Evolutionary conservation across 345 rosid genomes (phyloP).

Genomic region (Pelargonium nanum): DNA sequence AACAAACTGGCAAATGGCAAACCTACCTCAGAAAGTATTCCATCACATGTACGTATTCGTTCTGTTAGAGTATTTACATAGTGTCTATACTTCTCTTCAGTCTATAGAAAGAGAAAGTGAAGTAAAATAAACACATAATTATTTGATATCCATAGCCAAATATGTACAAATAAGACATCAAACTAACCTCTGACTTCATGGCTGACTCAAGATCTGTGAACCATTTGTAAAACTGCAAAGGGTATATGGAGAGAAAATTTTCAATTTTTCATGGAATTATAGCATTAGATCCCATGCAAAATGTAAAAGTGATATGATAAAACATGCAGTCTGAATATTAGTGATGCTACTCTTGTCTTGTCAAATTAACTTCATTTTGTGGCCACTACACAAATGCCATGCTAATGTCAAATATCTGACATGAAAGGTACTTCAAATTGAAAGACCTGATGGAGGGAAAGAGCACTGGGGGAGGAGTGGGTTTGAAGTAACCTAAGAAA

Average conservation of each 20-base stretch:
- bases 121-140: conserved; percentile 5
- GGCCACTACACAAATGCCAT: too few species aligned
- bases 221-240: conserved; percentile 85
- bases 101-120: conserved; percentile 33
- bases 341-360: too few species aligned
- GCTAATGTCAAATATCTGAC: too few species aligned
- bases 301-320: too few species aligned
- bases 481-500: too few species aligned
- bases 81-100: conserved; percentile 92
- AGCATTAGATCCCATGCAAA: too few species aligned
- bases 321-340: too few species aligned
- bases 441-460: too few species aligned
- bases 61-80: conserved; percentile 69
- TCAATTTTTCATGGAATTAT: neutral
- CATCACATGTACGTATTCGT: conserved; percentile 84
- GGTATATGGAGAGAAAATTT: conserved; percentile 2
- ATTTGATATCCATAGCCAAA: conserved; percentile 3
- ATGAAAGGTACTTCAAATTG: too few species aligned
- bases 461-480: too few species aligned
- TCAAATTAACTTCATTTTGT: too few species aligned
- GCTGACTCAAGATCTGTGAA: conserved; percentile 96
- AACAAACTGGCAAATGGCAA: too few species aligned
- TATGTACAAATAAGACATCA: neutral
- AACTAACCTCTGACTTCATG: conserved; percentile 94
- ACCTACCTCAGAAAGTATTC: conserved; percentile 60